These are phyloP conservation scores for Lonicera japonica DNA, from an alignment of 129 eudicot species.

Conservation along the genomic window DNA sequence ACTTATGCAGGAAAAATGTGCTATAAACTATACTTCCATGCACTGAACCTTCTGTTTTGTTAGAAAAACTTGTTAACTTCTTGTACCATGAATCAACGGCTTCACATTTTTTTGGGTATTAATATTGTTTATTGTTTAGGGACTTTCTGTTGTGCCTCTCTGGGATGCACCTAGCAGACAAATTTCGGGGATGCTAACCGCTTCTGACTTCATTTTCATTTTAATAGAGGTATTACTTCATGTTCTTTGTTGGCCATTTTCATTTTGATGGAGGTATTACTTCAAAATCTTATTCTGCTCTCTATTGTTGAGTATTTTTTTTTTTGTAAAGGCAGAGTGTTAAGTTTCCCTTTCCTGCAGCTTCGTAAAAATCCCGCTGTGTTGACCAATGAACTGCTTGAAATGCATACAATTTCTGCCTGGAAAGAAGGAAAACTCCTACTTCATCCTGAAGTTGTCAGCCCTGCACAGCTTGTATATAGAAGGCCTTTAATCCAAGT, in stretches of 20 bases:
- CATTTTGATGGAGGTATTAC: not conserved
- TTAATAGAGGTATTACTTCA: slow-evolving; percentile 42
- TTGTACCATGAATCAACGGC: too few species aligned
- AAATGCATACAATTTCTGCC: slow-evolving; percentile 44
- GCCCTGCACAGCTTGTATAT: slow-evolving; percentile 2
- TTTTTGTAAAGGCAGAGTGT: not conserved
- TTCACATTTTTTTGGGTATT: not conserved
- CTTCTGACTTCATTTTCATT: slow-evolving; percentile 68
- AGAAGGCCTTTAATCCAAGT: slow-evolving; percentile 57
- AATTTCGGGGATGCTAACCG: slow-evolving; percentile 61
- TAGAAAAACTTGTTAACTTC: too few species aligned
- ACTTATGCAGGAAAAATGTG: too few species aligned
- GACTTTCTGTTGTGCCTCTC: slow-evolving; percentile 52
- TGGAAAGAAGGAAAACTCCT: slow-evolving; percentile 61
- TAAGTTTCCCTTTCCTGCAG: slow-evolving; percentile 24
- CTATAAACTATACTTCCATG: too few species aligned
- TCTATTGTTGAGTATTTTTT: not conserved
- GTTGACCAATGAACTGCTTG: slow-evolving; percentile 32
- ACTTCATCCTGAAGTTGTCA: slow-evolving; percentile 19
- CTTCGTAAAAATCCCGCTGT: slow-evolving; percentile 41
- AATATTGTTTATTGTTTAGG: slow-evolving; percentile 19
- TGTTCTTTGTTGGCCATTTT: not conserved
- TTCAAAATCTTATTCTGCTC: not conserved
- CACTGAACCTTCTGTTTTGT: not conserved
- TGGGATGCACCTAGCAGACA: slow-evolving; percentile 51